Evolutionary conservation across 805 yeast genomes (phyloP).

Genomic region (Myxozyma sirexii): DNA sequence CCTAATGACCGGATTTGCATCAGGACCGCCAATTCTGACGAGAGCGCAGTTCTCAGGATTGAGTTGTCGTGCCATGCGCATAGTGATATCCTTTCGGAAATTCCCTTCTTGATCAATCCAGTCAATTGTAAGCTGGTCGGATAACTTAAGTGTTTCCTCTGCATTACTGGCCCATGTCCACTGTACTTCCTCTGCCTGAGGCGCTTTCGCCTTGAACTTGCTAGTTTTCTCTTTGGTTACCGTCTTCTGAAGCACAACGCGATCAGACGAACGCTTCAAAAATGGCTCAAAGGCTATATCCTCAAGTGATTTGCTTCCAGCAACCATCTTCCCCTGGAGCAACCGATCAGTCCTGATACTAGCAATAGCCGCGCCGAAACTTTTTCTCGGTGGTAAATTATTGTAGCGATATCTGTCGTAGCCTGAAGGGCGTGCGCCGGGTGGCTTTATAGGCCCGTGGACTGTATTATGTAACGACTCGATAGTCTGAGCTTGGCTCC

Average conservation of each 20-base stretch:
- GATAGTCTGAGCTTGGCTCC: not conserved
- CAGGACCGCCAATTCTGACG: not conserved
- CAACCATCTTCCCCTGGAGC: not conserved
- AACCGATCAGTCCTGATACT: not conserved
- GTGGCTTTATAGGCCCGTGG: not conserved
- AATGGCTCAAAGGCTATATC: too few species aligned
- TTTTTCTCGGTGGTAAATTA: not conserved
- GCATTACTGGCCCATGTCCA: constrained; percentile 8
- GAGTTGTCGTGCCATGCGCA: not conserved
- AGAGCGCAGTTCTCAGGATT: not conserved
- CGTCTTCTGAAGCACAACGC: not conserved
- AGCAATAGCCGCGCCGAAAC: constrained; percentile 5
- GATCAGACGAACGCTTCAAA: too few species aligned
- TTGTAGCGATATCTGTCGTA: not conserved
- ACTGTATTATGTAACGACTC: not conserved
- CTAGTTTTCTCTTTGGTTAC: not conserved
- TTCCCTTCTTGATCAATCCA: not conserved
- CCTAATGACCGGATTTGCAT: not conserved
- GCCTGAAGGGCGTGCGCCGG: not conserved
- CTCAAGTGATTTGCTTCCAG: too few species aligned
- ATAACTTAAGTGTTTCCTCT: not conserved
- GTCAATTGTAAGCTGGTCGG: not conserved
- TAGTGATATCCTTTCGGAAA: not conserved
- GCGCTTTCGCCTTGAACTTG: not conserved
- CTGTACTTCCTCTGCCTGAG: not conserved